Conservation (phyloP, 208 protist genomes). For the Acanthamoeba healyi region DNA sequence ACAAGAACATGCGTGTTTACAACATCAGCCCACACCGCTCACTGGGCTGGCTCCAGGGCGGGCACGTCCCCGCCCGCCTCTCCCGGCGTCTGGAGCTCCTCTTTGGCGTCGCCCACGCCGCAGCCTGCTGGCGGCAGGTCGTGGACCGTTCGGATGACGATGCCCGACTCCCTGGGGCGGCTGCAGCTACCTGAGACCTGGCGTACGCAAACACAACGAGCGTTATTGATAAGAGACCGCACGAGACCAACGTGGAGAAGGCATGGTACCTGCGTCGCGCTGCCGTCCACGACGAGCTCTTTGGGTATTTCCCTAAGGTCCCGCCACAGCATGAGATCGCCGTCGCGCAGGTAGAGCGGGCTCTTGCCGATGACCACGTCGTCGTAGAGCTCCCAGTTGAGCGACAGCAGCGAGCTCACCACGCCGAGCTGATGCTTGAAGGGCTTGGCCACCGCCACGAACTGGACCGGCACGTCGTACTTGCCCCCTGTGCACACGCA, state of each 20-base stretch:
- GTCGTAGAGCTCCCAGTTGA: slow-evolving; percentile 74
- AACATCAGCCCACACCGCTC: too few species aligned
- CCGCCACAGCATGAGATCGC: slow-evolving; percentile 61
- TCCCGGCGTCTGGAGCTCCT: not conserved
- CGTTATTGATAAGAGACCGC: not conserved
- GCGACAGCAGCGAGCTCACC: slow-evolving; percentile 46
- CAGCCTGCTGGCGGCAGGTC: not conserved
- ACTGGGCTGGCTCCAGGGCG: too few species aligned
- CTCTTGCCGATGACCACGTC: slow-evolving; percentile 30
- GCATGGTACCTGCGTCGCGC: not conserved
- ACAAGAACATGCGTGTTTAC: too few species aligned
- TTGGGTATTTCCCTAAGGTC: slow-evolving; percentile 32
- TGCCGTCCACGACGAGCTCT: not conserved
- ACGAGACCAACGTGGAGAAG: not conserved
- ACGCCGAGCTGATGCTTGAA: slow-evolving; percentile 64
- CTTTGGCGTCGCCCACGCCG: not conserved
- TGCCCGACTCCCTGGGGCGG: slow-evolving; percentile 37
- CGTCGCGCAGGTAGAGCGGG: slow-evolving; percentile 67
- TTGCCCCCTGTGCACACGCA: not conserved
- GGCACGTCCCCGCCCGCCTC: too few species aligned
- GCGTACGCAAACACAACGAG: not conserved
- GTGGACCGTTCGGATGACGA: slow-evolving; percentile 66
- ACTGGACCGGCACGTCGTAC: slow-evolving; percentile 62
- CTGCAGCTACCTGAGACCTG: not conserved
- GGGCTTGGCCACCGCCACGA: slow-evolving; percentile 52